These are phyloP conservation scores for Daucus carota DNA, from an alignment of 129 eudicot species.

Conservation along the genomic window DH1_v3.0 NC_030387.2:2303501-2304000, in stretches of 20 bases:
- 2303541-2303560: slow-evolving; percentile 60
- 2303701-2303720: slow-evolving; percentile 44
- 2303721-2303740: slow-evolving; percentile 33
- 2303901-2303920: background rate
- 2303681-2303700: slow-evolving; percentile 27
- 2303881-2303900: background rate
- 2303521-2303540: background rate
- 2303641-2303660: background rate
- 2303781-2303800: slow-evolving; percentile 51
- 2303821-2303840: slow-evolving; percentile 50
- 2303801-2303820: slow-evolving; percentile 43
- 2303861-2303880: background rate
- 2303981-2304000: no score
- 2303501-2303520: background rate
- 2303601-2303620: background rate
- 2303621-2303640: background rate
- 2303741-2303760: slow-evolving; percentile 38
- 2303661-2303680: background rate
- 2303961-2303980: background rate
- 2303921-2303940: background rate
- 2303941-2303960: background rate
- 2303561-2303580: slow-evolving; percentile 12
- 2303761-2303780: slow-evolving; percentile 55
- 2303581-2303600: background rate
- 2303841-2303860: slow-evolving; percentile 57